These are phyloP conservation scores for Triticum aestivum DNA, from an alignment of 176 grass and related monocot species.

Conservation along the genomic window IWGSC_CS_RefSeq_v2.1 NC_057803.1:121389966-121390465, in stretches of 20 bases:
- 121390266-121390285: too few species aligned
- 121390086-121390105: background rate
- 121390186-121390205: too few species aligned
- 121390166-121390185: too few species aligned
- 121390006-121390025: slow-evolving; percentile 2
- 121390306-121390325: background rate
- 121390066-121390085: background rate
- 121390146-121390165: too few species aligned
- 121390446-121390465: background rate
- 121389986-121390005: background rate
- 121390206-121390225: too few species aligned
- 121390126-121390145: background rate
- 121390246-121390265: too few species aligned
- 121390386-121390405: slow-evolving; percentile 1
- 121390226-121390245: too few species aligned
- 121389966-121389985: background rate
- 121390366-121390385: background rate
- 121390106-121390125: background rate
- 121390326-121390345: background rate
- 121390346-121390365: background rate
- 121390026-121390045: background rate
- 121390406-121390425: background rate
- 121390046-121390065: background rate
- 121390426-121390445: background rate
- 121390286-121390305: background rate